phyloP scores from a whole-genome alignment of 1,284 basidiomycete genomes.

The Microbotryum saponariae region DNA sequence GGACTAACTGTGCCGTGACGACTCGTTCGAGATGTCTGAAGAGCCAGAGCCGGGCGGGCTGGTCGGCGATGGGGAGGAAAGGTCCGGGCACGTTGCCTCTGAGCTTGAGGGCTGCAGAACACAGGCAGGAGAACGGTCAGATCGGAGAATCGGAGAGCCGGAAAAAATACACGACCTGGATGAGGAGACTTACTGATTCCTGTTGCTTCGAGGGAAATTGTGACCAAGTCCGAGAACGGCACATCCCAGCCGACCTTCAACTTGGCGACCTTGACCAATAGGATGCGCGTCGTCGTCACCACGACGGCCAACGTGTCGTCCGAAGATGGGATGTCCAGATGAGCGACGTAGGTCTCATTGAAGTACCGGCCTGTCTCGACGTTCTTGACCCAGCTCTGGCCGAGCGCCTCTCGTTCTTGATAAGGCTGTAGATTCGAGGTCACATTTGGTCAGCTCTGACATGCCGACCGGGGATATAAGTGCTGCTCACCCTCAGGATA shows the following conservation, averaged over 20 bases:
- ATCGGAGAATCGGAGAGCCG: background rate
- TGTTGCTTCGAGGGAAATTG: constrained; percentile 77
- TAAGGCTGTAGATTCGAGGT: constrained; percentile 55
- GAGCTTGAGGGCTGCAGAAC: constrained; percentile 55
- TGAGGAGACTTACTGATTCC: constrained; percentile 52
- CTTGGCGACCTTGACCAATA: constrained; percentile 79
- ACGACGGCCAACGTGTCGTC: constrained; percentile 71
- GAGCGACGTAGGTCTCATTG: constrained; percentile 81
- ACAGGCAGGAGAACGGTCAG: background rate
- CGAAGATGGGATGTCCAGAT: constrained; percentile 49
- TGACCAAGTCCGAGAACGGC: constrained; percentile 75
- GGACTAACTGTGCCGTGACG: constrained; percentile 19
- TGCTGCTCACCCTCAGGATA: constrained; percentile 61
- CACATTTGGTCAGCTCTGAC: background rate
- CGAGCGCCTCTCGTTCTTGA: constrained; percentile 78
- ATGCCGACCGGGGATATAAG: background rate
- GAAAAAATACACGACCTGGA: too few species aligned
- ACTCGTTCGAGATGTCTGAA: constrained; percentile 49
- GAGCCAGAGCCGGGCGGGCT: constrained; percentile 50
- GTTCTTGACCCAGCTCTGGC: constrained; percentile 93
- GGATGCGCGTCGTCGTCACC: constrained; percentile 65
- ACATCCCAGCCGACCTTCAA: constrained; percentile 88
- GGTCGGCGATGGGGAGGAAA: constrained; percentile 50
- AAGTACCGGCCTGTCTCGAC: constrained; percentile 78
- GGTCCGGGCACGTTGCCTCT: constrained; percentile 49